Evolutionary conservation across 257 asterid species (phyloP), one percentile per base, ranked within the genome.

Genomic region (Euphrasia confusa): DNA sequence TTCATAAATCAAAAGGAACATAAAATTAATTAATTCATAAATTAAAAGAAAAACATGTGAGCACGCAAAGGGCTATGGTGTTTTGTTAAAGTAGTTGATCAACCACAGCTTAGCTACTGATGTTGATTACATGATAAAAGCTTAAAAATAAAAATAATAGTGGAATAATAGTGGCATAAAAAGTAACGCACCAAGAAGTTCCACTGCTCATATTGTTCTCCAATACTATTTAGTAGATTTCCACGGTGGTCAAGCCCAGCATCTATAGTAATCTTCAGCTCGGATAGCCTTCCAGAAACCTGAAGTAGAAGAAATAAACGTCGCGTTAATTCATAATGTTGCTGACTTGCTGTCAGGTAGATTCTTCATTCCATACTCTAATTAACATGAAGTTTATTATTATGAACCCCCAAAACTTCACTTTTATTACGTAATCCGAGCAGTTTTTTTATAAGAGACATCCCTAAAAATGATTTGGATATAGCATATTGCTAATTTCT

Each of bases 241-340:
- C 87, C 95, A 60, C 92, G 96, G 74, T 80, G 97, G 78, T 79
- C 77, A 69, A 87, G 78, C 55, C 99, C 97, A 48, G 90, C 94
- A 83, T 93, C 99, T 54, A 93, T 82, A 14, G 99, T 87, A 40
- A 91, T 87, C 85, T 85, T 89, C 39, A 93, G 81, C 80, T 93
- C 99, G 0, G 90, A 79, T 35, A 89, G 81, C 77, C 95, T 89
- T 60, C 80, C 85, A 11, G 95, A 87, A 74, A 87, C 92, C 99
- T 93, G 81, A 66, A 74, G 71, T 50, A 68, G 57, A 57, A 76
- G 69, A 59, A 49, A 7, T 14, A 60, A 52, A 62, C 18, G 24
- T 54, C 18, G 7, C 13, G n/a, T 6, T 7, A 60, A 30, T 54
- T 53, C 30, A 12, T 21, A 13, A 4, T 30, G n/a, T n/a, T n/a